phyloP scores from a whole-genome alignment of 345 rosid genomes.

The Lumnitzera racemosa region DNA sequence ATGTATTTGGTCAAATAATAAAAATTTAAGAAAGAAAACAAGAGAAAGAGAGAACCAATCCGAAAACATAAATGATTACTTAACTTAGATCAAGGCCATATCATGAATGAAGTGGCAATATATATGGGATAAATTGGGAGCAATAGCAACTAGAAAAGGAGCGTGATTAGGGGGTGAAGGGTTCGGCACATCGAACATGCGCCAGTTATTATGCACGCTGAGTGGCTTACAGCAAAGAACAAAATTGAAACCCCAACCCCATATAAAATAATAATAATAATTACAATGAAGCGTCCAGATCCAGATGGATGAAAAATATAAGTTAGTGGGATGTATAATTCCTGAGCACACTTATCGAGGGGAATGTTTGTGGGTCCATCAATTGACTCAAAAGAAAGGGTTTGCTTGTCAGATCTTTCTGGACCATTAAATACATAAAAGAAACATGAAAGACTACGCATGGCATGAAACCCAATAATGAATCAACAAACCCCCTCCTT shows the following conservation, averaged over 20 bases:
- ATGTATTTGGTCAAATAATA: too few relatives aligned
- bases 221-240: conserved; percentile 42
- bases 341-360: conserved; percentile 52
- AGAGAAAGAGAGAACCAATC: too few relatives aligned
- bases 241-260: conserved; percentile 10
- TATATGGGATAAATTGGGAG: too few relatives aligned
- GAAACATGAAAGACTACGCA: not conserved
- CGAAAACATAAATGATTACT: too few relatives aligned
- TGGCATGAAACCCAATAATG: conserved; percentile 21
- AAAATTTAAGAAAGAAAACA: too few relatives aligned
- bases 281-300: conserved; percentile 10
- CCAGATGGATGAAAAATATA: conserved; percentile 11
- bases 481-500: conserved; percentile 1
- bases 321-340: conserved; percentile 47
- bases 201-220: not conserved
- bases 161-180: conserved; percentile 13
- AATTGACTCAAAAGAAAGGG: conserved; percentile 8
- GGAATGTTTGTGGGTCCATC: conserved; percentile 61
- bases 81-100: too few relatives aligned
- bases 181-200: conserved; percentile 8
- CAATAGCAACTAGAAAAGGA: conserved; percentile 14
- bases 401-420: conserved; percentile 32
- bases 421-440: conserved; percentile 4
- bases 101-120: too few relatives aligned
- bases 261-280: not conserved